Conservation (phyloP, 192 early-diverging fungal species). For the Mortierella hygrophila region DNA sequence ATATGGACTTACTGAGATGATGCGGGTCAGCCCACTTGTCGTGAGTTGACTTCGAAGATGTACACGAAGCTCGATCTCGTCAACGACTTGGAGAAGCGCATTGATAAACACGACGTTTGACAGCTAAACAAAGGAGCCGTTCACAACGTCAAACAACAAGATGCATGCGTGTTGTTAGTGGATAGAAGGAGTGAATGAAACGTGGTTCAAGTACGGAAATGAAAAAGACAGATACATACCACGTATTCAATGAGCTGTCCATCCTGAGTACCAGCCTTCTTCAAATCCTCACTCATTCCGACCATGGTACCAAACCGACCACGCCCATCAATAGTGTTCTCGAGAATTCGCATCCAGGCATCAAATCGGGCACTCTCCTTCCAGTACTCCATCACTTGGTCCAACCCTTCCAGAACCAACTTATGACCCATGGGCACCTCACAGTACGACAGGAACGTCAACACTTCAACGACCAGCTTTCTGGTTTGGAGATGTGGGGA, state of each 20-base stretch:
- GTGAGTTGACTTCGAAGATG: conserved; percentile 82
- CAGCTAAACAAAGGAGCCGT: conserved; percentile 49
- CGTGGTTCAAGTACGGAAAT: neutral
- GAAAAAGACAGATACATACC: conserved; percentile 36
- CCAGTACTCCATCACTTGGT: conserved; percentile 77
- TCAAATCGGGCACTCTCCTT: conserved; percentile 76
- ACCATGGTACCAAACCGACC: conserved; percentile 86
- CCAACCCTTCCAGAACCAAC: conserved; percentile 81
- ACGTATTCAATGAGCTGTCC: conserved; percentile 82
- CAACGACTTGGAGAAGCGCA: conserved; percentile 76
- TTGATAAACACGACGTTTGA: conserved; percentile 85
- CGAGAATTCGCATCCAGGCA: conserved; percentile 83
- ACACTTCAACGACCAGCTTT: conserved; percentile 79
- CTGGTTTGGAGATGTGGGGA: conserved; percentile 81
- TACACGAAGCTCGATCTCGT: conserved; percentile 80
- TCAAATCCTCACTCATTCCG: conserved; percentile 78
- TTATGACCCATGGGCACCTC: conserved; percentile 82
- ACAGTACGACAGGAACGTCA: conserved; percentile 82
- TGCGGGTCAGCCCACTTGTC: conserved; percentile 73
- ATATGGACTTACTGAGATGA: conserved; percentile 59
- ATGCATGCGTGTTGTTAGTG: neutral
- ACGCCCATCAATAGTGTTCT: conserved; percentile 81
- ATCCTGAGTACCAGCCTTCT: conserved; percentile 73
- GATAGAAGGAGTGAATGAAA: neutral
- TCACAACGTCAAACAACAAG: neutral